Conservation (phyloP, 2,329 filamentous ascomycete genomes). For the Epichloe festucae region DNA sequence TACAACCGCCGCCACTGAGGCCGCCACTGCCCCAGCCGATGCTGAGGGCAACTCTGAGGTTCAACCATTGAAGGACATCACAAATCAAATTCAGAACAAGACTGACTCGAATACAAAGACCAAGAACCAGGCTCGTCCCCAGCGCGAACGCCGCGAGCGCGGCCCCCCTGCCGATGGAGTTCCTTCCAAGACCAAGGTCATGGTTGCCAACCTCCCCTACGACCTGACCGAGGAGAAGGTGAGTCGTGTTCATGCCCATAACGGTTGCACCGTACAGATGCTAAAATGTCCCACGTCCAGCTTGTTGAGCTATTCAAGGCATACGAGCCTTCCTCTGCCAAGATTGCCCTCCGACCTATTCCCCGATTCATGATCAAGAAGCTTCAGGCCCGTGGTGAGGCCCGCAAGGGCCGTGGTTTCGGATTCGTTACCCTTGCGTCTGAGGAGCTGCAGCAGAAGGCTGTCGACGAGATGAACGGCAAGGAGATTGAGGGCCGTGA, state of each 20-base stretch:
- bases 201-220: slow-evolving; percentile 98
- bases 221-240: slow-evolving; percentile 97
- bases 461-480: slow-evolving; percentile 95
- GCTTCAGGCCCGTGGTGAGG: slow-evolving; percentile 93
- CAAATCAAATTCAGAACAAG: slow-evolving; percentile 39
- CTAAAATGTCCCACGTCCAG: slow-evolving; percentile 31
- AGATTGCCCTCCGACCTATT: slow-evolving; percentile 96
- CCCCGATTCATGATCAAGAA: slow-evolving; percentile 99
- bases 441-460: slow-evolving; percentile 95
- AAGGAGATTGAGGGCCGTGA: slow-evolving; percentile 98
- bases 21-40: slow-evolving; percentile 31
- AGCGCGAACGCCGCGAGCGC: slow-evolving; percentile 61
- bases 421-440: slow-evolving; percentile 94
- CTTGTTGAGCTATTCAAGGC: slow-evolving; percentile 93
- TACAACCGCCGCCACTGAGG: slow-evolving; percentile 30
- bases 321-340: slow-evolving; percentile 87
- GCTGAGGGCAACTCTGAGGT: slow-evolving; percentile 37
- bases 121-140: slow-evolving; percentile 39
- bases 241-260: slow-evolving; percentile 15
- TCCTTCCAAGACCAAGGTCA: slow-evolving; percentile 98
- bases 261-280: background rate
- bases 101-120: slow-evolving; percentile 49
- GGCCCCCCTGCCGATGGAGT: slow-evolving; percentile 91
- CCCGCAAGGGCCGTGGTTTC: slow-evolving; percentile 97
- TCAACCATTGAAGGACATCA: slow-evolving; percentile 48